phyloP scores from a whole-genome alignment of 2,329 filamentous ascomycete species.

The Ophiosphaerella narmari region DNA sequence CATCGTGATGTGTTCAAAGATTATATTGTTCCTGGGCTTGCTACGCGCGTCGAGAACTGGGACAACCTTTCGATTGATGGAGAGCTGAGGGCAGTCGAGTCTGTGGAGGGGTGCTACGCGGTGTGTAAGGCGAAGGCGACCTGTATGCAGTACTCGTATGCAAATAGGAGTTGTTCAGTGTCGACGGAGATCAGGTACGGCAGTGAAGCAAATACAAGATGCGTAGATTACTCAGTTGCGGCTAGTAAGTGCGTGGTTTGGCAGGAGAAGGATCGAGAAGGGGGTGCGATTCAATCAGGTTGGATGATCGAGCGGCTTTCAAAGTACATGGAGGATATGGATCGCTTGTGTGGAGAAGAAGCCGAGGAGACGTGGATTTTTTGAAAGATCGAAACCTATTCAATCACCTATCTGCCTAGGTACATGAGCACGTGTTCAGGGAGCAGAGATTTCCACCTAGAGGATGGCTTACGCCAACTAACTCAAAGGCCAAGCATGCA shows the following conservation, averaged over 20 bases:
- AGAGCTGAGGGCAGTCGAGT: not conserved
- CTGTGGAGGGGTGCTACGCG: not conserved
- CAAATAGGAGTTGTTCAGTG: not conserved
- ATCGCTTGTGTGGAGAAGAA: not conserved
- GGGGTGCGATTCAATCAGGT: not conserved
- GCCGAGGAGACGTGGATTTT: not conserved
- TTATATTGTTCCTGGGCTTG: slow-evolving; percentile 37
- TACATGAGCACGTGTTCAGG: not conserved
- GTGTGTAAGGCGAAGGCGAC: not conserved
- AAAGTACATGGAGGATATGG: not conserved
- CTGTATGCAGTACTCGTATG: not conserved
- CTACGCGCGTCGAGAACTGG: slow-evolving; percentile 29
- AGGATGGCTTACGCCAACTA: no score
- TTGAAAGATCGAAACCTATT: not conserved
- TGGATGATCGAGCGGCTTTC: not conserved
- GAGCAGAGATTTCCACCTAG: not conserved
- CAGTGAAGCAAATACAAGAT: not conserved
- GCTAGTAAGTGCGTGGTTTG: not conserved
- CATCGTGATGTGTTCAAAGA: slow-evolving; percentile 46
- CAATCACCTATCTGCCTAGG: no score
- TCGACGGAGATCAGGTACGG: not conserved
- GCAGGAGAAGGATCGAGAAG: not conserved
- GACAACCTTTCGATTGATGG: slow-evolving; percentile 41
- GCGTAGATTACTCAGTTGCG: not conserved
- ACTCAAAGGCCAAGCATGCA: not conserved